Base-by-base conservation (phyloP, 805 yeast genomes). In the Monosporozyma servazzii region DNA sequence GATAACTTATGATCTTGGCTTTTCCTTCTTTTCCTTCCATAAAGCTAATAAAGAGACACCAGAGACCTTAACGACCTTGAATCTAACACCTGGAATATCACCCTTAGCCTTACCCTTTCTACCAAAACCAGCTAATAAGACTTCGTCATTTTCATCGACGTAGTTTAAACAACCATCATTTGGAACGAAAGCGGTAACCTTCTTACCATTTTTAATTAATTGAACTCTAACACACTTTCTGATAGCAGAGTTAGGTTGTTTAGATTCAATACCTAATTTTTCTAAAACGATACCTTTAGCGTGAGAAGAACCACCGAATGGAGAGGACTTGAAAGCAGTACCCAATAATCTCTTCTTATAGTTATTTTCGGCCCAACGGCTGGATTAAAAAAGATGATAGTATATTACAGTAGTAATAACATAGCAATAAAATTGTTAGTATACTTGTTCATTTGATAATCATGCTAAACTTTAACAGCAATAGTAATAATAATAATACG, bases 71-170 rank as follows among this genome's bases (percentile, higher is more conserved):
- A 93, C 99, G 76, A 93, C 99, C 88, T 93, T 93, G 89, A 93
- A 93, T 87, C 99, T 93, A 75, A 93, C 99, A 88, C 99, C 99
- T 78, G 99, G 99, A 74, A 93, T 91, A 90, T 93, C 99, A 84
- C 99, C 99, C 95, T 93, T 93, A 77, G 99, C 99, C 85, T 93
- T 93, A 83, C 99, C 99, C 85, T 96, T 93, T 82, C 98, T 89
- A 88, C 99, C 99, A 89, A 93, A 93, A 84, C 99, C 99, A 72
- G 99, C 98, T 70, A 93, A 83, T 72, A 93, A 82, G 70, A 93
- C 99, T 79, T 93, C 98, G 81, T 93, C 99, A 84, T 93, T 93
- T 82, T 93, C 98, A 76, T 93, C 99, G 71, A 93, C 97, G 70
- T 85, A 93, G 93, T 93, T 93, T 78, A 93, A 81, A 86, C 99